phyloP scores from a whole-genome alignment of 1,139 yeast species.

The Nakaseomyces uthaithaninus region DNA sequence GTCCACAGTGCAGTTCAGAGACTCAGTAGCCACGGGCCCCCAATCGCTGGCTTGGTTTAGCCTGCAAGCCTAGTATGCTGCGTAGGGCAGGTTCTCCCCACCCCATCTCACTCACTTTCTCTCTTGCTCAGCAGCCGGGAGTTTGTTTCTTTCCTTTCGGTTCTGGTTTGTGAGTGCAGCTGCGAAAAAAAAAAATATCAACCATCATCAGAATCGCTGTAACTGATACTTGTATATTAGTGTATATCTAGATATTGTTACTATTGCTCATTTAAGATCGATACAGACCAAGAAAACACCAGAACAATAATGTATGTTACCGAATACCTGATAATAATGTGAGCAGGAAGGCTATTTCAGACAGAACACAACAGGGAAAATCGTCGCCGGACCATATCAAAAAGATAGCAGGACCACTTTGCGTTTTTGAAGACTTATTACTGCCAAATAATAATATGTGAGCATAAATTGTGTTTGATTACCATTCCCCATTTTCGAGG shows the following conservation, averaged over 20 bases:
- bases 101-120: neutral
- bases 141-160: too few relatives aligned
- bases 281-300: constrained; percentile 7
- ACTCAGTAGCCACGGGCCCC: neutral
- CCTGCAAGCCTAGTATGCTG: too few relatives aligned
- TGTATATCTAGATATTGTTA: neutral
- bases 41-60: neutral
- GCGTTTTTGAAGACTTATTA: too few relatives aligned
- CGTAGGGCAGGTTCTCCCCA: neutral
- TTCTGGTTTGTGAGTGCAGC: too few relatives aligned
- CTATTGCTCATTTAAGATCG: neutral
- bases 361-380: too few relatives aligned
- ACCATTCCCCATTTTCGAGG: too few relatives aligned
- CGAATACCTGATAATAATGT: neutral
- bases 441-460: too few relatives aligned
- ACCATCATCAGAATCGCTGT: neutral
- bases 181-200: constrained; percentile 1
- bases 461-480: too few relatives aligned
- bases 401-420: too few relatives aligned
- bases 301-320: constrained; percentile 6
- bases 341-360: too few relatives aligned
- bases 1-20: neutral
- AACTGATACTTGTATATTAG: neutral
- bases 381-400: too few relatives aligned
- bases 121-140: neutral